phyloP scores from a whole-genome alignment of 1,139 yeast species.

The Cylindricascospora bacillispora region DNA sequence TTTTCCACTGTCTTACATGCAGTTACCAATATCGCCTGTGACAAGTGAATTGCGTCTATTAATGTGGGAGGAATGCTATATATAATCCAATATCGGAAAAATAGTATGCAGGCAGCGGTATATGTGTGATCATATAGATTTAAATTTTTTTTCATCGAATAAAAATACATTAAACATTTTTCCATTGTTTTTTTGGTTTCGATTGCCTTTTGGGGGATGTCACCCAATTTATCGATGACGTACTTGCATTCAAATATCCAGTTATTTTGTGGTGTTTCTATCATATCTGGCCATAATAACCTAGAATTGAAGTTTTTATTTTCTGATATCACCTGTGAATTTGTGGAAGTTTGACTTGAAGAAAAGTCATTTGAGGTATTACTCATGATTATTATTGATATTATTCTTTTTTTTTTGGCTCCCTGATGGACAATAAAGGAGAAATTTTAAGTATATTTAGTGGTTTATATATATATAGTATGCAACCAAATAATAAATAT shows the following conservation, averaged over 20 bases:
- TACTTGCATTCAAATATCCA: constrained; percentile 23
- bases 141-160: constrained; percentile 23
- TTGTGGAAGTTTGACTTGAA: no score
- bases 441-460: no score
- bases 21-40: constrained; percentile 26
- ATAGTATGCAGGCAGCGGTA: constrained; percentile 24
- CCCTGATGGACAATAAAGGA: no score
- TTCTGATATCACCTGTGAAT: no score
- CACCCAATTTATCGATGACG: constrained; percentile 20
- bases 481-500: no score
- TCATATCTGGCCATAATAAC: constrained; percentile 25
- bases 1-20: constrained; percentile 27
- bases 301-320: constrained; percentile 18
- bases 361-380: no score
- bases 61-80: constrained; percentile 18
- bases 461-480: no score
- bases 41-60: constrained; percentile 21
- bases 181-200: constrained; percentile 23
- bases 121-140: constrained; percentile 26
- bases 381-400: no score
- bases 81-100: constrained; percentile 25
- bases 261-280: constrained; percentile 19
- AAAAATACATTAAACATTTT: constrained; percentile 24
- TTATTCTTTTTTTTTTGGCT: no score
- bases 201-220: constrained; percentile 11